A percentile compares a stretch with the other conserved stretches of the same genome.
phyloP scores from a whole-genome alignment of 495 filamentous ascomycete genomes.

The Cudoniella acicularis region DNA sequence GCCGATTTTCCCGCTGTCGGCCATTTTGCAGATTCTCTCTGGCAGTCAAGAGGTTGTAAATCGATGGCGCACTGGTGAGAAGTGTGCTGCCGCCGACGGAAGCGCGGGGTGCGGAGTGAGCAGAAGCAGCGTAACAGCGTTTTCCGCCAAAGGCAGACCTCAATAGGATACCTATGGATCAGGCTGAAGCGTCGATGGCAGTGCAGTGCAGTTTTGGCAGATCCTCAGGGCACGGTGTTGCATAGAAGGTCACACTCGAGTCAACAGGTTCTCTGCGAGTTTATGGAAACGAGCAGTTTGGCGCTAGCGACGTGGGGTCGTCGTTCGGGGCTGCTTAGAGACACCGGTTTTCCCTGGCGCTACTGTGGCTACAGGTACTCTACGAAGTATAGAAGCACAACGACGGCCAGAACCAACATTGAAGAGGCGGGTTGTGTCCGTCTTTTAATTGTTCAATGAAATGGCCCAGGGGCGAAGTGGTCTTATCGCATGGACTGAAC shows the following conservation, averaged over 20 bases:
- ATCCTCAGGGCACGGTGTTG: background rate
- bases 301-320: background rate
- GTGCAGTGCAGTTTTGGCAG: background rate
- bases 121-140: background rate
- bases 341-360: no score
- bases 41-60: background rate
- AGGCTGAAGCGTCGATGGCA: background rate
- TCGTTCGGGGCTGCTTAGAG: no score
- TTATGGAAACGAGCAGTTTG: background rate
- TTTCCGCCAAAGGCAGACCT: background rate
- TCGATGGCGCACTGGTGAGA: background rate
- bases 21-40: constrained; percentile 13
- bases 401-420: background rate
- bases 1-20: constrained; percentile 65
- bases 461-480: background rate
- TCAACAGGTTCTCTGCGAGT: background rate
- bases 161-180: background rate
- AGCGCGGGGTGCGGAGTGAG: background rate
- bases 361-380: background rate
- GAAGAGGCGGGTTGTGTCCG: background rate
- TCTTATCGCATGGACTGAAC: constrained; percentile 9
- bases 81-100: background rate
- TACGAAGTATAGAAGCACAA: background rate
- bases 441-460: background rate
- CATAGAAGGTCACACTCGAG: background rate